These are phyloP conservation scores for Bipolaris gigantea DNA, from an alignment of 2,329 filamentous ascomycete species.

Conservation along the genomic window DNA sequence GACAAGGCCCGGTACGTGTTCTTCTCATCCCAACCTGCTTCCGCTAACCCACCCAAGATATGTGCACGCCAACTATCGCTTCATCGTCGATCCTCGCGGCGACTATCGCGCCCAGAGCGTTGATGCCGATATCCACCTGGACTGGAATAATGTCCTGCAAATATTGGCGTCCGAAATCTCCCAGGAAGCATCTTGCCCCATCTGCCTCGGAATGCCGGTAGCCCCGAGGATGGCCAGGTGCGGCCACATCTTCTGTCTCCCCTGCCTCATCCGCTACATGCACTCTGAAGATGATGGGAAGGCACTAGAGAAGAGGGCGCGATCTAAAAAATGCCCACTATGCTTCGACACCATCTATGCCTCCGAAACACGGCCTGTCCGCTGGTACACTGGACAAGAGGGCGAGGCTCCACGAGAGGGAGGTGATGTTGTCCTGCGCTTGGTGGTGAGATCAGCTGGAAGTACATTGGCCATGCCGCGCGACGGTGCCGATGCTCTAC, in stretches of 20 bases:
- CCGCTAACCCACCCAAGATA: constrained; percentile 59
- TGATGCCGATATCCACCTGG: constrained; percentile 85
- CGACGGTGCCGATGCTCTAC: constrained; percentile 73
- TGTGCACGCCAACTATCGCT: constrained; percentile 95
- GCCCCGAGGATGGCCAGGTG: constrained; percentile 96
- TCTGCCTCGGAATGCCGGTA: constrained; percentile 89
- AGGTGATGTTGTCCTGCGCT: constrained; percentile 82
- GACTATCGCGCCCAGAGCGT: constrained; percentile 78
- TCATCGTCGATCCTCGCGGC: constrained; percentile 82
- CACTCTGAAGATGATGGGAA: constrained; percentile 72
- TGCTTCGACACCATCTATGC: constrained; percentile 93
- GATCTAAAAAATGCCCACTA: constrained; percentile 95
- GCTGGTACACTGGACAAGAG: constrained; percentile 90
- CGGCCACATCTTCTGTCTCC: constrained; percentile 94
- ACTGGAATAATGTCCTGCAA: constrained; percentile 90
- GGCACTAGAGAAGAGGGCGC: constrained; percentile 66
- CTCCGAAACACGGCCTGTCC: constrained; percentile 84
- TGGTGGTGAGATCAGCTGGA: constrained; percentile 78
- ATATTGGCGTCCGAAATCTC: constrained; percentile 88
- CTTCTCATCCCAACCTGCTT: not conserved
- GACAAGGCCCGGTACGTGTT: constrained; percentile 78
- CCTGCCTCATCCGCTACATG: constrained; percentile 95
- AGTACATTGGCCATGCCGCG: constrained; percentile 86
- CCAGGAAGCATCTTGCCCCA: constrained; percentile 86
- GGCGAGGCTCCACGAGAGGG: constrained; percentile 77